Base-by-base conservation (phyloP, 257 asterid genomes). In the Catharanthus roseus region DNA sequence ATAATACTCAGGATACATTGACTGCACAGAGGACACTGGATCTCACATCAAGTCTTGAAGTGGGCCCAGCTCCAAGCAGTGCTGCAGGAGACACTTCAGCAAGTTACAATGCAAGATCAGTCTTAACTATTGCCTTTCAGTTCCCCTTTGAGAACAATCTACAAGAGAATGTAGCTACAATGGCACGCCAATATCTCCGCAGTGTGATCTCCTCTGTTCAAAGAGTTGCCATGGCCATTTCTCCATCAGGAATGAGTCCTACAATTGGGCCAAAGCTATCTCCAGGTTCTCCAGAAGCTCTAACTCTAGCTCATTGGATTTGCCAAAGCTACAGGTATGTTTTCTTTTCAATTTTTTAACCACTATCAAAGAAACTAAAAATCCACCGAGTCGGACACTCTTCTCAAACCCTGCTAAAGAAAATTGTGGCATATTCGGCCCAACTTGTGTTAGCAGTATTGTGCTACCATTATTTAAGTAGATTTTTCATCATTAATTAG, bases 131-230 rank as follows among this genome's bases (percentile, higher is more conserved):
- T 13, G 99, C 98, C 7, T 92, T 95, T 81, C 99, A 95, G 68
- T 95, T 95, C 83, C 97, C 97, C 1, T 92, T 88, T 5, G 99
- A 95, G 88, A 88, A 79, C 85, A 85, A 83, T 79, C 84, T 92
- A 47, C 96, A 84, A 83, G 98, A 88, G 0, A 90, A 84, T 42
- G 90, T 95, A 19, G 97, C 96, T 19, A 69, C 91, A 4, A 89
- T 90, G 97, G 97, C 99, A 10, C 85, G 98, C 0, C 97, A 92
- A 58, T 95, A 95, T 38, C 87, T 95, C n/a, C 90, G 98, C 29
- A 95, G 95, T 54, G 97, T 95, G 55, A 86, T 95, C 69, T 87
- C 97, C 23, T 90, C 99, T 1, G 99, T 92, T 10, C 99, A 95
- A 81, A 84, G 97, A 72, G 96, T 95, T 67, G 97, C 99, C 39